Evolutionary conservation across 768 basidiomycete species (phyloP).

Genomic region (Amanita fuliginea): DNA sequence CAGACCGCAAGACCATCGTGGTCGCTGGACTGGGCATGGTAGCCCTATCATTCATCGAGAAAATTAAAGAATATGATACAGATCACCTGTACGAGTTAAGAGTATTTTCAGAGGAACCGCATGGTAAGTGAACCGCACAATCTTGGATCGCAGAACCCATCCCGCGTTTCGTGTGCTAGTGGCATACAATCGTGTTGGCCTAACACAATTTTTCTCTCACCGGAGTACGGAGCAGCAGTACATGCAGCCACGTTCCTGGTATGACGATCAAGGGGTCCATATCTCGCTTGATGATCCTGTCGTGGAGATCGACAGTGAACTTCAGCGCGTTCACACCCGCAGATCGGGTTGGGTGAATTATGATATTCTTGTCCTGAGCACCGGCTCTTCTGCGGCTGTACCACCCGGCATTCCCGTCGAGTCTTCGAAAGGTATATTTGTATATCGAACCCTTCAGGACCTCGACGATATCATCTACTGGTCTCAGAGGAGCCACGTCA

Average conservation of each 20-base stretch:
- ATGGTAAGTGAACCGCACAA: neutral
- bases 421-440: constrained; percentile 46
- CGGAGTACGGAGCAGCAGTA: neutral
- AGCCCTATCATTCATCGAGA: constrained; percentile 4
- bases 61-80: neutral
- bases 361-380: constrained; percentile 57
- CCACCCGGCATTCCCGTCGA: constrained; percentile 43
- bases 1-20: neutral
- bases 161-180: neutral
- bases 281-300: constrained; percentile 1
- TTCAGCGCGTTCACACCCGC: neutral
- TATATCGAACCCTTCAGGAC: constrained; percentile 64
- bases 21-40: constrained; percentile 7
- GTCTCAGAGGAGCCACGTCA: constrained; percentile 32
- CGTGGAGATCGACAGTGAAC: neutral
- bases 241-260: constrained; percentile 3
- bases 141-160: neutral
- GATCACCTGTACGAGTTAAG: neutral
- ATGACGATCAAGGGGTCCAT: neutral
- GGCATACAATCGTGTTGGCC: constrained; percentile 5
- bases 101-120: constrained; percentile 1
- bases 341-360: constrained; percentile 35
- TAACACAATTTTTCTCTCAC: constrained; percentile 5
- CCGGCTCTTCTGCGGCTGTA: constrained; percentile 55
- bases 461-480: constrained; percentile 54